These are phyloP conservation scores for Macaranga tanarius DNA, from an alignment of 441 rosid species.

Conservation along the genomic window DNA sequence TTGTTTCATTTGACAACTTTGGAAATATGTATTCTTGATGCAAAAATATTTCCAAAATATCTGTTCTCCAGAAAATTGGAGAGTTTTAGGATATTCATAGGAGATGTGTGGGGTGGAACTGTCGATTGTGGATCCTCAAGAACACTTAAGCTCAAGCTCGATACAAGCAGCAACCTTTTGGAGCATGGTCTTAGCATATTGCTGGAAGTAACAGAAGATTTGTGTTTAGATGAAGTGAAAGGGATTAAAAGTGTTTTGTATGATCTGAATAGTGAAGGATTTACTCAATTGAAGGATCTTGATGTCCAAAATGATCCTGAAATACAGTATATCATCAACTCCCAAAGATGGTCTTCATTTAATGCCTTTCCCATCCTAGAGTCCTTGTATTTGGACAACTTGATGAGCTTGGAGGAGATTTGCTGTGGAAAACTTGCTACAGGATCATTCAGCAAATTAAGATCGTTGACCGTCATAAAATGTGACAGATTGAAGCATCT, in stretches of 20 bases:
- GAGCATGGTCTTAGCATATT: neutral
- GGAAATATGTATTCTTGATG: slow-evolving; percentile 18
- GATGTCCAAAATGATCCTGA: neutral
- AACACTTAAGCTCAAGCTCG: slow-evolving; percentile 18
- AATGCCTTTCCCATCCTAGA: slow-evolving; percentile 3
- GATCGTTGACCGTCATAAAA: neutral
- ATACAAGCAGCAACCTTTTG: neutral
- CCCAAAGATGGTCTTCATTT: neutral
- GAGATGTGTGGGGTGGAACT: neutral
- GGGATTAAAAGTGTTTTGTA: neutral
- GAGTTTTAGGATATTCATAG: neutral
- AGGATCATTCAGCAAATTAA: slow-evolving; percentile 10
- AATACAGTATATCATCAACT: slow-evolving; percentile 4
- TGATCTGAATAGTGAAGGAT: slow-evolving; percentile 15
- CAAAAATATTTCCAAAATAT: slow-evolving; percentile 6
- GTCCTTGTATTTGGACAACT: neutral
- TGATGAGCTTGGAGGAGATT: slow-evolving; percentile 4
- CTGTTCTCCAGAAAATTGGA: slow-evolving; percentile 4
- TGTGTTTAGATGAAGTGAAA: neutral
- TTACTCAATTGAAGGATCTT: slow-evolving; percentile 20
- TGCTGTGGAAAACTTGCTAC: neutral
- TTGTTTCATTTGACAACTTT: slow-evolving; percentile 13
- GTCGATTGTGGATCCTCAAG: neutral
- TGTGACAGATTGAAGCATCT: slow-evolving; percentile 15
- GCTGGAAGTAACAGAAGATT: slow-evolving; percentile 4